These are phyloP conservation scores for Phaeosphaeria sp. DNA, from an alignment of 2,329 filamentous ascomycete genomes.

Conservation along the genomic window DNA sequence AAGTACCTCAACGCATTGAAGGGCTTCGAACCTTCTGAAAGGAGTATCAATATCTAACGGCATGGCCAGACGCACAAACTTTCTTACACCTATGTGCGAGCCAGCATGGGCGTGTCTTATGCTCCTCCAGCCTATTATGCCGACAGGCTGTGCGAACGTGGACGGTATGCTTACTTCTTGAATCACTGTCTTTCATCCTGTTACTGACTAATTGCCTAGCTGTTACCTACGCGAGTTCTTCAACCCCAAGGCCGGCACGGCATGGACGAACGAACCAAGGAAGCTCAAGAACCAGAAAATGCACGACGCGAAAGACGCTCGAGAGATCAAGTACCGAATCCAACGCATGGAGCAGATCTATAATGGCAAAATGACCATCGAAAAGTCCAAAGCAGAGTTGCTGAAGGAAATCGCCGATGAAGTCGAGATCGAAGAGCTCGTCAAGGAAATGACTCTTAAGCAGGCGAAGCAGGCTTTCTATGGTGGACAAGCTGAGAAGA, in stretches of 20 bases:
- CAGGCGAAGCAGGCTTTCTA: background rate
- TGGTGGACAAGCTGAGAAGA: background rate
- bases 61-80: background rate
- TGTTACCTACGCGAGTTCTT: conserved; percentile 7
- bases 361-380: background rate
- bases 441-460: background rate
- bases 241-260: background rate
- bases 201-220: background rate
- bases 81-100: conserved; percentile 4
- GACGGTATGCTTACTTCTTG: conserved; percentile 14
- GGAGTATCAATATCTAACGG: background rate
- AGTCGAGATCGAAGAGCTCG: background rate
- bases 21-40: background rate
- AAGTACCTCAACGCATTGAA: background rate
- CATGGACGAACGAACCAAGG: background rate
- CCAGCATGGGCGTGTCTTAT: conserved; percentile 13
- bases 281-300: background rate
- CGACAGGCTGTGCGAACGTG: conserved; percentile 44
- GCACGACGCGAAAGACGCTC: background rate
- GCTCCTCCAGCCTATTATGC: conserved; percentile 40
- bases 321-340: background rate
- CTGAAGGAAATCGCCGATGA: background rate
- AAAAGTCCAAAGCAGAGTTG: background rate
- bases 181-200: background rate
- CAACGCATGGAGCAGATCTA: background rate